phyloP scores from a whole-genome alignment of 768 basidiomycete genomes.

The Mycena rebaudengoi region DNA sequence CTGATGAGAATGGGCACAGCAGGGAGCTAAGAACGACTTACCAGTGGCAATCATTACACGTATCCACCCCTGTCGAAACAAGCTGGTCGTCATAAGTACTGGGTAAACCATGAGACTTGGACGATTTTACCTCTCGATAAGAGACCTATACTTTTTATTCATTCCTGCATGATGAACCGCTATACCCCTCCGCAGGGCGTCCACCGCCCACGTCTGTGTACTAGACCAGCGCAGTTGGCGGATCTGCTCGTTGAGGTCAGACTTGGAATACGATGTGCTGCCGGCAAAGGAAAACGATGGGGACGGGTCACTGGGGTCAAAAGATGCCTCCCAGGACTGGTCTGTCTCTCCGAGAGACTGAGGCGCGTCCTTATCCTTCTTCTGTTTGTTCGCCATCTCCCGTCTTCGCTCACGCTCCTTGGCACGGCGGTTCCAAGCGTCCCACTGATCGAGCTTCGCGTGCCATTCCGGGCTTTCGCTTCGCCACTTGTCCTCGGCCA shows the following conservation, averaged over 20 bases:
- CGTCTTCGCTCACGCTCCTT: constrained; percentile 59
- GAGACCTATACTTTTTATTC: constrained; percentile 65
- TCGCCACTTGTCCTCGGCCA: constrained; percentile 61
- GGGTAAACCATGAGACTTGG: neutral
- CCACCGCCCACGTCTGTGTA: constrained; percentile 53
- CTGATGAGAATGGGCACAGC: neutral
- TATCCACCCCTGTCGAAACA: constrained; percentile 70
- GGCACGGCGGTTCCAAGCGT: constrained; percentile 54
- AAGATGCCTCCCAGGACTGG: constrained; percentile 58
- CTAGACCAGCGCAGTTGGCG: constrained; percentile 43
- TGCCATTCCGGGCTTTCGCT: constrained; percentile 55
- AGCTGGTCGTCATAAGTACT: constrained; percentile 42
- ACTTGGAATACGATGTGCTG: constrained; percentile 49
- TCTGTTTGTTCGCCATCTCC: constrained; percentile 50
- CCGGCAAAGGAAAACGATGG: constrained; percentile 69
- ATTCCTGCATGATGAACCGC: constrained; percentile 78
- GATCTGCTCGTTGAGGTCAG: constrained; percentile 60
- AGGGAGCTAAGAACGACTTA: constrained; percentile 24
- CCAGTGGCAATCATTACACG: constrained; percentile 75
- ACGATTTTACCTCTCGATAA: constrained; percentile 61
- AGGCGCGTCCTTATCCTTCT: constrained; percentile 40
- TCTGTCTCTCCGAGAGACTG: constrained; percentile 22
- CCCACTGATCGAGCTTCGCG: constrained; percentile 58
- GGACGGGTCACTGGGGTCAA: constrained; percentile 66
- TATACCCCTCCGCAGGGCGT: constrained; percentile 64